Conservation (phyloP, 352 stramenopile species). For the Phytophthora macrochlamydospora region DNA sequence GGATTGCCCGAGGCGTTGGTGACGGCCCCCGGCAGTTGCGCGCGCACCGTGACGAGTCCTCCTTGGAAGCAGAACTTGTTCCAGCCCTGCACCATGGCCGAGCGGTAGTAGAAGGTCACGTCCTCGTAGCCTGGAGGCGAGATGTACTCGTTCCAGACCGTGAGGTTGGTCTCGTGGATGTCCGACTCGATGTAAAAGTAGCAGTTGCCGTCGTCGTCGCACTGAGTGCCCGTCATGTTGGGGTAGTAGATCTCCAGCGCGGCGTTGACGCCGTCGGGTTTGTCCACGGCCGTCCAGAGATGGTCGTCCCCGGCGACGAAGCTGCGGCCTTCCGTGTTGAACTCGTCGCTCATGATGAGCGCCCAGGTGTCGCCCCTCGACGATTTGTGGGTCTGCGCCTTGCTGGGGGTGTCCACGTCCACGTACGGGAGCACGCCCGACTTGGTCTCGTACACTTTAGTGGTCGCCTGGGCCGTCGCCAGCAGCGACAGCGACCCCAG, state of each 20-base stretch:
- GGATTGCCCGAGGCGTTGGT: constrained; percentile 48
- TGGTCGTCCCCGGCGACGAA: constrained; percentile 92
- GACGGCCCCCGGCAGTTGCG: constrained; percentile 72
- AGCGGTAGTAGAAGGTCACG: constrained; percentile 53
- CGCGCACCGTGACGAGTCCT: constrained; percentile 89
- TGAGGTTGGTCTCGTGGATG: constrained; percentile 31
- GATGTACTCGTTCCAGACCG: constrained; percentile 56
- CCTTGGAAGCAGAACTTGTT: constrained; percentile 97
- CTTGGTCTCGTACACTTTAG: constrained; percentile 44
- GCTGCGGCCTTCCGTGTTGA: constrained; percentile 57
- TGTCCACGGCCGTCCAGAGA: constrained; percentile 88
- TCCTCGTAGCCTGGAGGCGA: constrained; percentile 25
- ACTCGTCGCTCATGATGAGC: constrained; percentile 71
- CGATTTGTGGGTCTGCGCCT: constrained; percentile 34
- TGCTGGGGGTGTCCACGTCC: constrained; percentile 44
- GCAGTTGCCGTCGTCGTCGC: constrained; percentile 37
- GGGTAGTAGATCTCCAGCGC: constrained; percentile 56
- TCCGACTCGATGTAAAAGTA: constrained; percentile 47
- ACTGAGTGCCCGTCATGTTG: constrained; percentile 57
- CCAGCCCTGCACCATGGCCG: constrained; percentile 92
- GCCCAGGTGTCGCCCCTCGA: constrained; percentile 56
- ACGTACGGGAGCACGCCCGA: constrained; percentile 58
- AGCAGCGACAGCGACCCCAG: constrained; percentile 2
- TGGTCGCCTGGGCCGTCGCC: constrained; percentile 3
- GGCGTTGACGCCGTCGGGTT: constrained; percentile 61